phyloP scores from a whole-genome alignment of 2,329 filamentous ascomycete species.

The Neurospora crassa region DNA sequence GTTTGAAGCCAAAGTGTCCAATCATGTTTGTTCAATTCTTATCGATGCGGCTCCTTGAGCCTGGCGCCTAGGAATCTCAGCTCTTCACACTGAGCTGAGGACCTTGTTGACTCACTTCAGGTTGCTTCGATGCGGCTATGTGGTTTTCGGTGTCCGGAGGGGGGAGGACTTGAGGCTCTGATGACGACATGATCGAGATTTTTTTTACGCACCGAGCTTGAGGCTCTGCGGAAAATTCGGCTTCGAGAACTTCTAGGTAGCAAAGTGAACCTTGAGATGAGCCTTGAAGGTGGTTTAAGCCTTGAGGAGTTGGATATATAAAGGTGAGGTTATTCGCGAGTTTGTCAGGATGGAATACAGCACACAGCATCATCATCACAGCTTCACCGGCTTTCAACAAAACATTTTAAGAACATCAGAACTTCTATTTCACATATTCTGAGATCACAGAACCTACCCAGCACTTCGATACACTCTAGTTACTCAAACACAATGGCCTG shows the following conservation, averaged over 20 bases:
- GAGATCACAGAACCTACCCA: neutral
- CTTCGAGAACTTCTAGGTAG: neutral
- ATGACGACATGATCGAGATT: neutral
- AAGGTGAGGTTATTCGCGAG: neutral
- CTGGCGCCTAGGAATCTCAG: neutral
- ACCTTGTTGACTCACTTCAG: neutral
- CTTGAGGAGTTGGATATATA: neutral
- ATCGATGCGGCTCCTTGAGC: conserved; percentile 2
- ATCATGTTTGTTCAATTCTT: neutral
- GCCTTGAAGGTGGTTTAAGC: neutral
- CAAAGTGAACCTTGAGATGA: neutral
- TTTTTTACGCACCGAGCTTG: neutral
- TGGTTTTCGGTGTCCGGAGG: neutral
- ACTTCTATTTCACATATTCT: neutral
- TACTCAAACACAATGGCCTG: neutral
- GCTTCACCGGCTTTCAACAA: neutral
- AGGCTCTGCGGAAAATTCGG: conserved; percentile 6
- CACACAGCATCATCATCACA: neutral
- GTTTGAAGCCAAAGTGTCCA: neutral
- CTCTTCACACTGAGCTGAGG: neutral
- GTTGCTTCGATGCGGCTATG: neutral
- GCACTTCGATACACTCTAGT: neutral
- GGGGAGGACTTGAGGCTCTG: neutral
- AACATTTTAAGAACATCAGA: neutral
- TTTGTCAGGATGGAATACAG: neutral